Conservation (phyloP, 129 eudicot species). For the Apium graveolens region DNA sequence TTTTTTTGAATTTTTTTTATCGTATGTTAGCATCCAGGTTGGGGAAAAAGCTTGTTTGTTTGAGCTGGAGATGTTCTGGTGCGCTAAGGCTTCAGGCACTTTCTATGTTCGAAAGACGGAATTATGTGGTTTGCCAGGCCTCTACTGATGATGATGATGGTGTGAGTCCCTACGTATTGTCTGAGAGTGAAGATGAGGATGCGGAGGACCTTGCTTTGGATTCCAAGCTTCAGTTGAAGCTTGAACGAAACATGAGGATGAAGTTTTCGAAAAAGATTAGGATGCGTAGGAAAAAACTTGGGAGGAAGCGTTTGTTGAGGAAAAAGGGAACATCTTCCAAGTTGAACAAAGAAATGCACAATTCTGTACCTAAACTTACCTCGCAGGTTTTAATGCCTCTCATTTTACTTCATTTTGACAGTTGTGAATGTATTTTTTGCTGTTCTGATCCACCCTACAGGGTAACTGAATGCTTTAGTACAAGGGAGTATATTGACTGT, state of each 20-base stretch:
- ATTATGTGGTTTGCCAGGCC: constrained; percentile 40
- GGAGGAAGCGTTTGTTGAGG: constrained; percentile 1
- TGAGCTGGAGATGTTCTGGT: constrained; percentile 19
- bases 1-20: constrained; percentile 4
- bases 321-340: constrained; percentile 1
- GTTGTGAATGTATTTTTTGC: background rate
- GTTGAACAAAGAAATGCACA: background rate
- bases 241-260: constrained; percentile 69
- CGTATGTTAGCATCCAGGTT: constrained; percentile 39
- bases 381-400: background rate
- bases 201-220: constrained; percentile 38
- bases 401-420: background rate
- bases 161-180: background rate
- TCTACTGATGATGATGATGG: constrained; percentile 38
- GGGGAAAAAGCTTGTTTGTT: constrained; percentile 22
- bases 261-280: constrained; percentile 30
- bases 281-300: constrained; percentile 3
- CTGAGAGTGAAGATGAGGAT: constrained; percentile 1
- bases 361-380: background rate
- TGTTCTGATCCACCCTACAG: background rate
- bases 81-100: constrained; percentile 26
- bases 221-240: constrained; percentile 54
- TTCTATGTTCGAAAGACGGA: constrained; percentile 25
- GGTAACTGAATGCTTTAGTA: background rate
- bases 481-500: background rate